These are phyloP conservation scores for Cichorium intybus DNA, from an alignment of 140 eudicot species.

Conservation along the genomic window DNA sequence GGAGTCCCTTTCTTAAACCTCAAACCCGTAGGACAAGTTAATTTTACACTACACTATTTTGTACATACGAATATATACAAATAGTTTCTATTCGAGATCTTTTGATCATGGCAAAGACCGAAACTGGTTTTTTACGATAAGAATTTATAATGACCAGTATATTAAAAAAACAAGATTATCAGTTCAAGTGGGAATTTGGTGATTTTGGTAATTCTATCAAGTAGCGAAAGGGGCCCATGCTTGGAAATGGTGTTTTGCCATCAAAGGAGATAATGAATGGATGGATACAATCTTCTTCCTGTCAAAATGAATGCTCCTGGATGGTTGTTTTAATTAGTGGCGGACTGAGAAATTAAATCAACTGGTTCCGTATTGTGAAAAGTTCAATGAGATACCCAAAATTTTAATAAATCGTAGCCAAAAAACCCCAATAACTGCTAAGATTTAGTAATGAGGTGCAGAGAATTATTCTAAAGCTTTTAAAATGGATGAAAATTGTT, in stretches of 20 bases:
- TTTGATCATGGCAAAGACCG: neutral
- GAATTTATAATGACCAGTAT: neutral
- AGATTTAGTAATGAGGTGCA: no score
- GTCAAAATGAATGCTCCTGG: neutral
- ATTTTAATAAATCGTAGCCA: no score
- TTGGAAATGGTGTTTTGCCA: conserved; percentile 3
- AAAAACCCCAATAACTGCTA: no score
- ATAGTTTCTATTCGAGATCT: neutral
- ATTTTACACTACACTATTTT: no score
- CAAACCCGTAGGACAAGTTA: neutral
- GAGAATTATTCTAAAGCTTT: no score
- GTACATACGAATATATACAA: neutral
- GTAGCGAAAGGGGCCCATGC: neutral
- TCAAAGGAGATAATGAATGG: conserved; percentile 23
- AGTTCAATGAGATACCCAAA: no score
- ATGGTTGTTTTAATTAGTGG: no score
- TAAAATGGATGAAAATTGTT: no score
- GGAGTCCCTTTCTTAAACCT: neutral
- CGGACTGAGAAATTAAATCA: no score
- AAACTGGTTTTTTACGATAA: neutral
- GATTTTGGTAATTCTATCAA: neutral
- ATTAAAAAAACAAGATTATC: no score
- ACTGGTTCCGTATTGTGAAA: no score
- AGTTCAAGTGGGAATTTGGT: neutral
- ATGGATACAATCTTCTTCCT: conserved; percentile 11